A percentile compares a stretch with the other conserved stretches of the same genome.
These are phyloP conservation scores for Penicillium pulvis DNA, from an alignment of 495 filamentous ascomycete genomes.

Conservation along the genomic window DNA sequence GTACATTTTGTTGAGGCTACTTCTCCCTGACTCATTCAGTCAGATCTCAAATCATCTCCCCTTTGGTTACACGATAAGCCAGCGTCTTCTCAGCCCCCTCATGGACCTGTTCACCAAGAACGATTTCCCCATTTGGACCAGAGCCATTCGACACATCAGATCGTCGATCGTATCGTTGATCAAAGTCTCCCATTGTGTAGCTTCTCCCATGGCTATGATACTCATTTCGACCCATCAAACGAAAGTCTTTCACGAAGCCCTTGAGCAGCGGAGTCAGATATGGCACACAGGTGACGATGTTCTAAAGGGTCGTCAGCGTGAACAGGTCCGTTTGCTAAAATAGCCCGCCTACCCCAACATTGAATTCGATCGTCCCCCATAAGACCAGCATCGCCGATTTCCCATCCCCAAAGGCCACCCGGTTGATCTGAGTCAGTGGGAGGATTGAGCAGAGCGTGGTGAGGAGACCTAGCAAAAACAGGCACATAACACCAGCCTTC, in stretches of 20 bases:
- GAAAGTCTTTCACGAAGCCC: constrained; percentile 36
- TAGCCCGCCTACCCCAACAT: constrained; percentile 46
- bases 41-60: no score
- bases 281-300: constrained; percentile 49
- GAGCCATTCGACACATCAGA: constrained; percentile 29
- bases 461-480: constrained; percentile 60
- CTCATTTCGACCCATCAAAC: constrained; percentile 27
- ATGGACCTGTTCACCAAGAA: no score
- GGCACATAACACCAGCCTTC: constrained; percentile 54
- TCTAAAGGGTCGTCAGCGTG: constrained; percentile 25
- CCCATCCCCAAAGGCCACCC: constrained; percentile 52
- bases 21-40: no score
- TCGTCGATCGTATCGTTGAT: constrained; percentile 31
- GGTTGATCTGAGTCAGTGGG: constrained; percentile 55
- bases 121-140: no score
- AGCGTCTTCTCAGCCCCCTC: no score
- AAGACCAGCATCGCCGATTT: constrained; percentile 61
- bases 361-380: constrained; percentile 62
- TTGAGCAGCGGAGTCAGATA: constrained; percentile 49
- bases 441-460: constrained; percentile 60
- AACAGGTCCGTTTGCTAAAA: background rate
- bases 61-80: no score
- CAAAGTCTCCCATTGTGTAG: constrained; percentile 38
- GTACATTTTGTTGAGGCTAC: no score
- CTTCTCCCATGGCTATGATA: constrained; percentile 20